These are phyloP conservation scores for Tolypocladium amazonense DNA, from an alignment of 2,329 filamentous ascomycete genomes.

Conservation along the genomic window DNA sequence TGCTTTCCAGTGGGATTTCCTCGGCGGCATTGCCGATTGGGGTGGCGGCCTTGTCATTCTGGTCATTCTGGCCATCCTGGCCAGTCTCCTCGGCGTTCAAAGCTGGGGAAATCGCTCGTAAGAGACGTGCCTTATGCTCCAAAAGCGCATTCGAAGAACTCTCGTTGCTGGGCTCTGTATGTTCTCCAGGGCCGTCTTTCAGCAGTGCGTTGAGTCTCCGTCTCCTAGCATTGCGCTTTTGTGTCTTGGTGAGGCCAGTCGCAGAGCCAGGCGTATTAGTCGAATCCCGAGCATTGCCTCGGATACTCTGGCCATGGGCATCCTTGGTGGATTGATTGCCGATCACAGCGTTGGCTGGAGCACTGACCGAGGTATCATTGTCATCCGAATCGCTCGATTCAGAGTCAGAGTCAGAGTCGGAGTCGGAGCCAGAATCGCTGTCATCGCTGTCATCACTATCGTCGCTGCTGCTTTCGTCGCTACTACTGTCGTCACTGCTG, in stretches of 20 bases:
- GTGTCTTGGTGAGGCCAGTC: conserved; percentile 31
- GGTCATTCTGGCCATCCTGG: not conserved
- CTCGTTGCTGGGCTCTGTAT: not conserved
- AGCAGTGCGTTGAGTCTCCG: conserved; percentile 22
- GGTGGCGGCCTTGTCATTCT: not conserved
- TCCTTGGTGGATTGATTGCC: not conserved
- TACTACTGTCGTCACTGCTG: not conserved
- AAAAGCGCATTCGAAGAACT: conserved; percentile 9
- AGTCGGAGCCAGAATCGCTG: conserved; percentile 4
- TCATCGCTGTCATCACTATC: not conserved
- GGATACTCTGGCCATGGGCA: not conserved
- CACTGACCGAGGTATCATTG: not conserved
- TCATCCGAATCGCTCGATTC: not conserved
- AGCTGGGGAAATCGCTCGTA: conserved; percentile 15
- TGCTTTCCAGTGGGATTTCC: not conserved
- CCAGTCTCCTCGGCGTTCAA: conserved; percentile 2
- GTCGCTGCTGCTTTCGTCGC: conserved; percentile 1
- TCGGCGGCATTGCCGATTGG: conserved; percentile 2
- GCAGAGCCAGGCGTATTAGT: conserved; percentile 6
- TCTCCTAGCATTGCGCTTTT: conserved; percentile 41
- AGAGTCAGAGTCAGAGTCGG: conserved; percentile 12
- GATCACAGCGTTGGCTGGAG: not conserved
- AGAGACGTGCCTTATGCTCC: conserved; percentile 29
- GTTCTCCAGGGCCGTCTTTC: not conserved
- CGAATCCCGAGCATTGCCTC: not conserved